These are phyloP conservation scores for Hirsutella rhossiliensis DNA, from an alignment of 2,329 filamentous ascomycete species.

Conservation along the genomic window DNA sequence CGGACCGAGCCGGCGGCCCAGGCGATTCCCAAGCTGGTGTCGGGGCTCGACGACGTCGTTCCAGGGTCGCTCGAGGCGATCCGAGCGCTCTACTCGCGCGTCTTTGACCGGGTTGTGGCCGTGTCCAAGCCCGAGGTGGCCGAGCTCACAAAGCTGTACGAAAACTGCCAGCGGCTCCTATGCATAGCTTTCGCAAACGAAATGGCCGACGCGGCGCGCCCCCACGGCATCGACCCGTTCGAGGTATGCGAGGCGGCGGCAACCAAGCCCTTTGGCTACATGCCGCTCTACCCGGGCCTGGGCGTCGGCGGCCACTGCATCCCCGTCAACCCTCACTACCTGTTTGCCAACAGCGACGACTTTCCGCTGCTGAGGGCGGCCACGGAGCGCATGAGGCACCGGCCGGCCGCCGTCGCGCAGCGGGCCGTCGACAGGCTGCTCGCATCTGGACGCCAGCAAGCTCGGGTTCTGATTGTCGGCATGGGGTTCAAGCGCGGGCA, in stretches of 20 bases:
- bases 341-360: slow-evolving; percentile 30
- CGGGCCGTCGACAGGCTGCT: slow-evolving; percentile 19
- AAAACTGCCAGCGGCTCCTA: slow-evolving; percentile 45
- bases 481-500: slow-evolving; percentile 40
- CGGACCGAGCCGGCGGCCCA: slow-evolving; percentile 25
- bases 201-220: slow-evolving; percentile 39
- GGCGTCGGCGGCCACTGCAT: slow-evolving; percentile 46
- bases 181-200: slow-evolving; percentile 43
- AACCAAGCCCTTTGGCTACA: slow-evolving; percentile 41
- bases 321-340: slow-evolving; percentile 41
- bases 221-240: slow-evolving; percentile 33
- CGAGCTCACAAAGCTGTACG: slow-evolving; percentile 46
- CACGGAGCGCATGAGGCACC: slow-evolving; percentile 28
- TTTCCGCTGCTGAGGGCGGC: slow-evolving; percentile 34
- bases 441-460: slow-evolving; percentile 2
- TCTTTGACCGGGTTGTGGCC: slow-evolving; percentile 33
- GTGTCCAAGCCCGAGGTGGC: slow-evolving; percentile 41
- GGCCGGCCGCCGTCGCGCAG: slow-evolving; percentile 26
- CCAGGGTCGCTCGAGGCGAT: slow-evolving; percentile 33
- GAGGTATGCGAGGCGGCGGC: slow-evolving; percentile 36
- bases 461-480: slow-evolving; percentile 30
- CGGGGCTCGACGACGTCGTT: slow-evolving; percentile 34
- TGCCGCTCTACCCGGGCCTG: slow-evolving; percentile 31
- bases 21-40: slow-evolving; percentile 40
- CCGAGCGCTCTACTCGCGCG: slow-evolving; percentile 28